phyloP scores from a whole-genome alignment of 176 grass and related monocot genomes.

The Eragrostis nindensis region DNA sequence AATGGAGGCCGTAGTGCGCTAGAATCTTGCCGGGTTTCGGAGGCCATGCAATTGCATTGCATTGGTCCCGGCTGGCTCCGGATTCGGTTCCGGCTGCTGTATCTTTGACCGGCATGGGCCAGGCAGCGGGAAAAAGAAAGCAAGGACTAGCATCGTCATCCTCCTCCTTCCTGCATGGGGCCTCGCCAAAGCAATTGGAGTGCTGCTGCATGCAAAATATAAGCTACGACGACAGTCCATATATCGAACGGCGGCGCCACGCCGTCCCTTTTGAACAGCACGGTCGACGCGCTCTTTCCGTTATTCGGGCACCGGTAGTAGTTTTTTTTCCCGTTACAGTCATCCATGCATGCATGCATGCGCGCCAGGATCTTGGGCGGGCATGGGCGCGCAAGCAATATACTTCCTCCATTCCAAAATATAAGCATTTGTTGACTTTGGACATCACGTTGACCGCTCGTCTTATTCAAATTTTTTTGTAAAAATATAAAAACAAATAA shows the following conservation, averaged over 20 bases:
- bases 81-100: not conserved
- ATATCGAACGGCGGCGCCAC: not conserved
- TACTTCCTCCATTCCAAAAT: too few relatives aligned
- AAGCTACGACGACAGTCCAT: not conserved
- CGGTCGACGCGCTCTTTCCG: not conserved
- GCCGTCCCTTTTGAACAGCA: conserved; percentile 12
- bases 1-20: too few relatives aligned
- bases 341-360: not conserved
- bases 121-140: not conserved
- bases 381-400: too few relatives aligned
- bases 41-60: not conserved
- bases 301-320: not conserved
- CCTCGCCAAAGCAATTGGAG: conserved; percentile 42
- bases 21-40: not conserved
- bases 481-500: too few relatives aligned
- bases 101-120: conserved; percentile 56
- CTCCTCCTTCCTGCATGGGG: conserved; percentile 2
- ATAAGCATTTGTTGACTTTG: too few relatives aligned
- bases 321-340: fast-evolving
- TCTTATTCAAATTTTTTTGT: too few relatives aligned
- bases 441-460: too few relatives aligned
- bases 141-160: not conserved
- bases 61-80: not conserved
- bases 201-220: not conserved
- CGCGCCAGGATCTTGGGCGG: conserved; percentile 16